Evolutionary conservation across 1,284 basidiomycete genomes (phyloP).

Genomic region (Moniliophthora roreri): DNA sequence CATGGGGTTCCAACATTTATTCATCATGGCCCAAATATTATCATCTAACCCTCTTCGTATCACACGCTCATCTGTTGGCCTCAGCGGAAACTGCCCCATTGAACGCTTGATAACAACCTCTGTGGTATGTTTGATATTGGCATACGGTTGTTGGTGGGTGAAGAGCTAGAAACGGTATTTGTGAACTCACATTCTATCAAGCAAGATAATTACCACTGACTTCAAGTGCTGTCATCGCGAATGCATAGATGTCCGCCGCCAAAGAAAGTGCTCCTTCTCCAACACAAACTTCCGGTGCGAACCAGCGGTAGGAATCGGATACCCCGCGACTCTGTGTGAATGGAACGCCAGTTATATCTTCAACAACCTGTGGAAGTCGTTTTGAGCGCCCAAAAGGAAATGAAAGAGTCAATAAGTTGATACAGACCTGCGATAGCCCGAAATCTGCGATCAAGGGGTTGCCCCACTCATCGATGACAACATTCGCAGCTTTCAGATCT

Average conservation of each 20-base stretch:
- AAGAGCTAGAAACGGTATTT: slow-evolving; percentile 8
- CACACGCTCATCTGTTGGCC: slow-evolving; percentile 8
- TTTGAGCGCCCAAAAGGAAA: slow-evolving; percentile 1
- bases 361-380: slow-evolving; percentile 42
- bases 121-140: slow-evolving; percentile 18
- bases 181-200: neutral
- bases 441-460: slow-evolving; percentile 57
- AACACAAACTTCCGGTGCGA: slow-evolving; percentile 55
- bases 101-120: slow-evolving; percentile 17
- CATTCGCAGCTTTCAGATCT: slow-evolving; percentile 47
- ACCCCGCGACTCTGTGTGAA: slow-evolving; percentile 54
- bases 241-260: slow-evolving; percentile 46
- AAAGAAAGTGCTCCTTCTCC: slow-evolving; percentile 46
- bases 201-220: slow-evolving; percentile 24
- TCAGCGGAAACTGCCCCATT: slow-evolving; percentile 9
- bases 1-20: slow-evolving; percentile 10
- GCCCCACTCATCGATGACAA: slow-evolving; percentile 46
- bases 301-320: slow-evolving; percentile 48
- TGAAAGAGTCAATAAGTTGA: neutral
- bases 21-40: slow-evolving; percentile 11
- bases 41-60: slow-evolving; percentile 11
- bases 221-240: slow-evolving; percentile 45
- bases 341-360: slow-evolving; percentile 50
- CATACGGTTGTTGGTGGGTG: slow-evolving; percentile 17
- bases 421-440: slow-evolving; percentile 48